These are phyloP conservation scores for Xylariaceae sp. DNA, from an alignment of 2,329 filamentous ascomycete genomes.

Conservation along the genomic window DNA sequence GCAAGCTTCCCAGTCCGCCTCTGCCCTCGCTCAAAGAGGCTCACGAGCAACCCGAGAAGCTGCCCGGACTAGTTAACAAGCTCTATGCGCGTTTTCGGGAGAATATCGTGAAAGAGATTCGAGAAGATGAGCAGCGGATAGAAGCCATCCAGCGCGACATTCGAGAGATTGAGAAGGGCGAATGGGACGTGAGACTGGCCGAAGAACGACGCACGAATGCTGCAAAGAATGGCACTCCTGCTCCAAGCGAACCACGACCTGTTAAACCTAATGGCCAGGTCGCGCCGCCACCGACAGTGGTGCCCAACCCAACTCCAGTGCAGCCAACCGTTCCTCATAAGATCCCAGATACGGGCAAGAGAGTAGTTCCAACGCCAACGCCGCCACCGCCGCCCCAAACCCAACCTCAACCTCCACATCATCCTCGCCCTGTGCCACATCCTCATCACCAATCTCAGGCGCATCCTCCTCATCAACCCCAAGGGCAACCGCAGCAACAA, in stretches of 20 bases:
- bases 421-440: slow-evolving; percentile 2
- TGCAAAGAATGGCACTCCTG: slow-evolving; percentile 11
- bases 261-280: slow-evolving; percentile 16
- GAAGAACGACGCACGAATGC: slow-evolving; percentile 13
- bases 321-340: background rate
- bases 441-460: background rate
- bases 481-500: slow-evolving; percentile 3
- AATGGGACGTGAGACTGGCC: slow-evolving; percentile 20
- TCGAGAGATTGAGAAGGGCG: slow-evolving; percentile 58
- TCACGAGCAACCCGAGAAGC: slow-evolving; percentile 59
- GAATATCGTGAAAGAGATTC: slow-evolving; percentile 64
- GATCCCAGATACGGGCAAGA: background rate
- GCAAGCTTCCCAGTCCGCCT: slow-evolving; percentile 65
- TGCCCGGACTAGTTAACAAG: slow-evolving; percentile 67
- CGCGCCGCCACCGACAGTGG: slow-evolving; percentile 12
- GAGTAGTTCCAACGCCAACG: slow-evolving; percentile 5
- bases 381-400: background rate
- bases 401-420: background rate
- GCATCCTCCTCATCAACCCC: background rate
- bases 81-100: slow-evolving; percentile 74
- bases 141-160: slow-evolving; percentile 64
- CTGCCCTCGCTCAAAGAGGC: slow-evolving; percentile 63
- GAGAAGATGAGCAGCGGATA: slow-evolving; percentile 68
- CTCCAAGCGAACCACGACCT: slow-evolving; percentile 10
- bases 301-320: slow-evolving; percentile 5